Conservation (phyloP, 2,329 filamentous ascomycete genomes). For the Colletotrichum godetiae region DNA sequence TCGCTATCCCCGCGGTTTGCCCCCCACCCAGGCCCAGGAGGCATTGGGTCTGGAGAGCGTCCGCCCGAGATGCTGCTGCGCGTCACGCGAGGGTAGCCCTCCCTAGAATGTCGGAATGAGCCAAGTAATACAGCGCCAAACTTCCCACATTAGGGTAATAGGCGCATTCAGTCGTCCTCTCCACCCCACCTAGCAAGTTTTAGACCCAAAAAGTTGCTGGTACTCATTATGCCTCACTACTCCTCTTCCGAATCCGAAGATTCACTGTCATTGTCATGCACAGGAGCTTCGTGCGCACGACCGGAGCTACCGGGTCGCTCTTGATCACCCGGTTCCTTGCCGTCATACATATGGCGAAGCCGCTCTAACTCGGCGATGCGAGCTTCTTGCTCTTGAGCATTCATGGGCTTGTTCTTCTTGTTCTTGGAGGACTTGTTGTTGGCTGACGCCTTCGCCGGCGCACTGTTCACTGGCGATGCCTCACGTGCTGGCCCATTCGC, state of each 20-base stretch:
- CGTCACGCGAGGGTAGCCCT: neutral
- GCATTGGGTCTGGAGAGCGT: neutral
- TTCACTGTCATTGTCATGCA: slow-evolving; percentile 44
- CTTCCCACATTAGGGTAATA: neutral
- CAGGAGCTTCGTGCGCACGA: slow-evolving; percentile 33
- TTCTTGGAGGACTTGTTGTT: slow-evolving; percentile 60
- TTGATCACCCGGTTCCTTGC: slow-evolving; percentile 42
- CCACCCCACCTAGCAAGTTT: neutral
- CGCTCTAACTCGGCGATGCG: slow-evolving; percentile 71
- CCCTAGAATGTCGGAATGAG: neutral
- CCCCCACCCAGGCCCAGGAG: neutral
- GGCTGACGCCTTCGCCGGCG: slow-evolving; percentile 43
- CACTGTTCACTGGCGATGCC: slow-evolving; percentile 46
- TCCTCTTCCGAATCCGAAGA: slow-evolving; percentile 61
- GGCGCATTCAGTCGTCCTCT: neutral
- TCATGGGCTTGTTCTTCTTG: slow-evolving; percentile 83
- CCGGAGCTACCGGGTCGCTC: slow-evolving; percentile 41
- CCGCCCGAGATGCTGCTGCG: neutral
- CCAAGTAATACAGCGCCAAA: neutral
- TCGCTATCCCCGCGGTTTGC: neutral
- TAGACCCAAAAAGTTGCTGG: neutral
- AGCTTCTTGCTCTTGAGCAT: slow-evolving; percentile 74
- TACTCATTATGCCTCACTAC: slow-evolving; percentile 34
- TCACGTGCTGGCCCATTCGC: slow-evolving; percentile 38
- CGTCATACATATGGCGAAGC: slow-evolving; percentile 57